Conservation (phyloP, 768 basidiomycete species). For the Collybia sordida region DNA sequence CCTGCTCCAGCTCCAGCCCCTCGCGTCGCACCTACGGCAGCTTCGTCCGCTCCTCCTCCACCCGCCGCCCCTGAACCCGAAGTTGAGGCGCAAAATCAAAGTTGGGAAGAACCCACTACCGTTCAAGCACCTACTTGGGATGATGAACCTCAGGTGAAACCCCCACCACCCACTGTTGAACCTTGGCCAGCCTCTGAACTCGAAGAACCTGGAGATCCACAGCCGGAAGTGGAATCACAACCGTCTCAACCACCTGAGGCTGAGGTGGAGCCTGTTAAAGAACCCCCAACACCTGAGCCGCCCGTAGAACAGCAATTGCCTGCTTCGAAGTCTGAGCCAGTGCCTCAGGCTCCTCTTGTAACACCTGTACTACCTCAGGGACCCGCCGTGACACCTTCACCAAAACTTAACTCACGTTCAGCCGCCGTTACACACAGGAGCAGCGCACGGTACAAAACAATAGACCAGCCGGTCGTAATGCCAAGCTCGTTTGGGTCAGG, state of each 20-base stretch:
- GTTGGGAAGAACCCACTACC: slow-evolving; percentile 77
- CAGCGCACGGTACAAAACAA: slow-evolving; percentile 66
- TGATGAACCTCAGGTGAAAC: slow-evolving; percentile 53
- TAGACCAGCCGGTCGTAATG: slow-evolving; percentile 81
- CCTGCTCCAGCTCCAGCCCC: slow-evolving; percentile 32
- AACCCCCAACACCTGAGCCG: slow-evolving; percentile 27
- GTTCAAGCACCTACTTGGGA: slow-evolving; percentile 70
- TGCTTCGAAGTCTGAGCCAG: slow-evolving; percentile 32
- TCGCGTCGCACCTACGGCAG: slow-evolving; percentile 16
- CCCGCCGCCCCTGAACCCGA: slow-evolving; percentile 30
- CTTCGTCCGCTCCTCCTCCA: slow-evolving; percentile 26
- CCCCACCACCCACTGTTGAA: slow-evolving; percentile 27
- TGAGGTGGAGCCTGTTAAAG: slow-evolving; percentile 28
- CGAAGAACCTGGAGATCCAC: slow-evolving; percentile 7
- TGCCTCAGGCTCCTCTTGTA: slow-evolving; percentile 30
- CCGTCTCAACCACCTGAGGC: slow-evolving; percentile 23
- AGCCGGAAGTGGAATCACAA: slow-evolving; percentile 11
- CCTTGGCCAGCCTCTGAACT: slow-evolving; percentile 25
- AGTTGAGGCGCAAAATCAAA: slow-evolving; percentile 34
- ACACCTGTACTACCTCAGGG: slow-evolving; percentile 32
- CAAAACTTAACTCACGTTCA: slow-evolving; percentile 54
- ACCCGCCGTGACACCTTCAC: slow-evolving; percentile 41
- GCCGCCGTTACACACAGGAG: slow-evolving; percentile 52
- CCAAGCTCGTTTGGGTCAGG: slow-evolving; percentile 63
- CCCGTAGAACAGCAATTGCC: slow-evolving; percentile 24